Evolutionary conservation across 2,329 filamentous ascomycete genomes (phyloP).

Genomic region (Hypoxylon sp.): DNA sequence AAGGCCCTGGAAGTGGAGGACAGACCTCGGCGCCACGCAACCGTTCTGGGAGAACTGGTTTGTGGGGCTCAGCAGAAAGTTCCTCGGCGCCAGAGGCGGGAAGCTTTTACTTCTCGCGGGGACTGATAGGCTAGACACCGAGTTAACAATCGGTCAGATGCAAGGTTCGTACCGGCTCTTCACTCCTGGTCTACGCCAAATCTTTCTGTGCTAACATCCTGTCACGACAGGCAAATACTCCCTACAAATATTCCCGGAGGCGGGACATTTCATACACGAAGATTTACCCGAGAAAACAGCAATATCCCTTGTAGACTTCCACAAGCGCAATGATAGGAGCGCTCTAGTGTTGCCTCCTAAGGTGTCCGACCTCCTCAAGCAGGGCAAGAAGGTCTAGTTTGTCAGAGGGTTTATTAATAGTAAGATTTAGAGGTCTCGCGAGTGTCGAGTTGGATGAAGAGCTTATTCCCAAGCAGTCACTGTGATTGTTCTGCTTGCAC

Average conservation of each 20-base stretch:
- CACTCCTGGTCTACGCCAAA: background rate
- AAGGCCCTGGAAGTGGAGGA: constrained; percentile 83
- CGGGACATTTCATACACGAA: constrained; percentile 97
- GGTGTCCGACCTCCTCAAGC: constrained; percentile 78
- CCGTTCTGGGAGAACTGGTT: constrained; percentile 98
- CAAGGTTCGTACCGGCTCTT: constrained; percentile 48
- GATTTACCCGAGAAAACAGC: constrained; percentile 93
- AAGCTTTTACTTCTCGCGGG: constrained; percentile 52
- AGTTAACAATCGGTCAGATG: constrained; percentile 54
- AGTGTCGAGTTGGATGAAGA: background rate
- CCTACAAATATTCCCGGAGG: constrained; percentile 91
- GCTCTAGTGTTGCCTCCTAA: constrained; percentile 90
- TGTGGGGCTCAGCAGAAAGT: constrained; percentile 86
- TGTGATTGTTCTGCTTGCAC: constrained; percentile 2
- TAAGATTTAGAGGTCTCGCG: background rate
- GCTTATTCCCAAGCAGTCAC: constrained; percentile 4
- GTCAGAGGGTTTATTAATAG: background rate
- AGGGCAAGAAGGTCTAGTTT: constrained; percentile 68
- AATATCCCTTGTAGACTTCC: constrained; percentile 87
- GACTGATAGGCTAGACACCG: constrained; percentile 53
- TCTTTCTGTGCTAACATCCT: constrained; percentile 10
- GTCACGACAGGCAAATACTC: constrained; percentile 82
- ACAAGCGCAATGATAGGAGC: constrained; percentile 88
- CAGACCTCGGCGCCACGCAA: constrained; percentile 84
- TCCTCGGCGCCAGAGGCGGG: constrained; percentile 80